Evolutionary conservation across 1,284 basidiomycete species (phyloP), one percentile per base, ranked within the genome.

Genomic region (Marasmius fiardii): DNA sequence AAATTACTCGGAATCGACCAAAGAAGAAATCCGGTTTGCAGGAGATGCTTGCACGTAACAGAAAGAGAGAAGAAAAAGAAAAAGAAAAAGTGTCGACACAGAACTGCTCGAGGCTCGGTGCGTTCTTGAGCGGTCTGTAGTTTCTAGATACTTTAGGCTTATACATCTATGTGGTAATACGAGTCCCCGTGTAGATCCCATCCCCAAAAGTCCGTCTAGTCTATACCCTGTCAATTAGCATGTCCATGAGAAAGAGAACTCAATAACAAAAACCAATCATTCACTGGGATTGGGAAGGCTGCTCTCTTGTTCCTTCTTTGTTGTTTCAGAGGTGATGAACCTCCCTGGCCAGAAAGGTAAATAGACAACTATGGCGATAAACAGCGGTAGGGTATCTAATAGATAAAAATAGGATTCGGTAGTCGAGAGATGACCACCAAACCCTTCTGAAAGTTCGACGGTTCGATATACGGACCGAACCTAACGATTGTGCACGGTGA

Each of bases 391-490:
- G 1, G 86, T 86, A 65, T 90, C 87, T 33, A 90, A 73, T 1
- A 70, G 79, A 62, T 88, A 88, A 71, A 90, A 90, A 65, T 78
- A 82, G 1, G 68, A 65, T 66, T 88, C 84, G 20, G 80, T 80
- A 0, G 80, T 86, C 7, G 83, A 78, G 14, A 90, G 74, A 51
- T 74, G 74, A 3, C 87, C 87, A 26, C 69, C 66, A 68, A 78
- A 88, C 31, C 88, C 88, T 69, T 89, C 72, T 7, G 80, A 81
- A 20, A 87, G 74, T 63, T 90, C 87, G 33, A 83, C 75, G 2
- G 83, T 83, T 66, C 89, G 80, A 68, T 83, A 90, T 3, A 80
- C 69, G 41, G 84, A 88, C 64, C 88, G 83, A 61, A 89, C 78
- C 85, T 86, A 50, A 8, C 21, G 45, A 33, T 1, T 4, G 35